Evolutionary conservation across 331 rosid genomes (phyloP), one percentile per base, ranked within the genome.

Genomic region (Arachis monticola): DNA sequence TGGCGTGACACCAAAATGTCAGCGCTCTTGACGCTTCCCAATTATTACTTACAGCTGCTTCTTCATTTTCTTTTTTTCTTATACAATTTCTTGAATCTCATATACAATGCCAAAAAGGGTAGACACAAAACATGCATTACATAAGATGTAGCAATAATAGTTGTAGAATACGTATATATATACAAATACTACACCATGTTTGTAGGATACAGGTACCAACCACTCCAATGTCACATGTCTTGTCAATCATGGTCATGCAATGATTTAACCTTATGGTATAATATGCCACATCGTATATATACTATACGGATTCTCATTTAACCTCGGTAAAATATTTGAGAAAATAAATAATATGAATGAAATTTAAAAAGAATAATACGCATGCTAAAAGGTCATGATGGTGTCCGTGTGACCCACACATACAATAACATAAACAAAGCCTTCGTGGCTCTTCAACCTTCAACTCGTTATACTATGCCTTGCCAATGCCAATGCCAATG

Each of bases 361-460:
- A 35, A 12, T 76, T 85, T 71, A 82, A 84, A 86, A 84, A 72
- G 84, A 22, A 22, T 22, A 87, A 90, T 93, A 80, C 98, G 98
- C 98, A 93, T 93, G 98, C 97, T 79, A 82, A 82, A 84, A 87
- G 85, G 88, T 87, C 81, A 90, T 93, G 87, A 93, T 93, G 91
- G 84, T 90, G 91, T 92, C 79, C 89, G 84, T 84, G 82, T 72
- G 80, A 60, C 85, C 86, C 89, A 83, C 93, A 80, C 89, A 22
- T 22, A 35, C 3, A 2, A 35, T 35, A 35, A 35, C 40, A 35
- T 35, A 35, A 35, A 35, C 40, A 35, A 35, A 35, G 40, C 5
- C 40, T 35, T 35, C 40, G 40, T 35, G 5, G 4, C 40, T 35
- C 40, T 35, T 35, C 40, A 45, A 42, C 64, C 79, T 59, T 59